Evolutionary conservation across 2,329 filamentous ascomycete genomes (phyloP).

Genomic region (Talaromyces pinophilus): DNA sequence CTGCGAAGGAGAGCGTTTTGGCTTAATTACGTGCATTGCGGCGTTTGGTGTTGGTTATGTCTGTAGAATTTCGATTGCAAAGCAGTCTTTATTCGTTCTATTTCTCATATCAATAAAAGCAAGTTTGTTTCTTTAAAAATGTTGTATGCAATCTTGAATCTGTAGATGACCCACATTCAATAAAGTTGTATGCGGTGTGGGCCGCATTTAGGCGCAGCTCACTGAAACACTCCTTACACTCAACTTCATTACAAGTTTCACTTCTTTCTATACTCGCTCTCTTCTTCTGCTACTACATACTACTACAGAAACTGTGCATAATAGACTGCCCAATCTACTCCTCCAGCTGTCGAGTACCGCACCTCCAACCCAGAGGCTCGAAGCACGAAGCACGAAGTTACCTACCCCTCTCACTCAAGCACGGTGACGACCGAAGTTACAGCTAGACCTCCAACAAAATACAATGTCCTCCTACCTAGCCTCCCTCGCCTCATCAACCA

Average conservation of each 20-base stretch:
- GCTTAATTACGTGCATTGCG: constrained; percentile 33
- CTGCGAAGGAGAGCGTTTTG: constrained; percentile 53
- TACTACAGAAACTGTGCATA: too few relatives aligned
- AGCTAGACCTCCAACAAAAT: not conserved
- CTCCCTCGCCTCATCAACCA: constrained; percentile 54
- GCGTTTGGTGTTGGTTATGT: constrained; percentile 18
- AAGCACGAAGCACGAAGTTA: not conserved
- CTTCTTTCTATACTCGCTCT: not conserved
- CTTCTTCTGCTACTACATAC: too few relatives aligned
- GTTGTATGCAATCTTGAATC: not conserved
- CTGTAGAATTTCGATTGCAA: constrained; percentile 17
- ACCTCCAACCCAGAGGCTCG: not conserved
- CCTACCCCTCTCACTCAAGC: constrained; percentile 11
- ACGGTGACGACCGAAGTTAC: not conserved
- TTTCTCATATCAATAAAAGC: constrained; percentile 20
- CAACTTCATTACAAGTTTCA: constrained; percentile 1
- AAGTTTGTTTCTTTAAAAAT: constrained; percentile 9
- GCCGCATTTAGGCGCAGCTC: constrained; percentile 1
- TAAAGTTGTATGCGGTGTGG: constrained; percentile 17
- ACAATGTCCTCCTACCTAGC: constrained; percentile 79
- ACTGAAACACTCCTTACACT: constrained; percentile 11
- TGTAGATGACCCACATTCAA: constrained; percentile 1
- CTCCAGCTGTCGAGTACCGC: not conserved
- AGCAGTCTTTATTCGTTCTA: not conserved
- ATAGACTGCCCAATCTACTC: too few relatives aligned